Percentiles rank a stretch among this genome's conserved stretches.
These are phyloP conservation scores for Phytopythium ostracodes DNA, from an alignment of 352 stramenopile genomes.

Conservation along the genomic window DNA sequence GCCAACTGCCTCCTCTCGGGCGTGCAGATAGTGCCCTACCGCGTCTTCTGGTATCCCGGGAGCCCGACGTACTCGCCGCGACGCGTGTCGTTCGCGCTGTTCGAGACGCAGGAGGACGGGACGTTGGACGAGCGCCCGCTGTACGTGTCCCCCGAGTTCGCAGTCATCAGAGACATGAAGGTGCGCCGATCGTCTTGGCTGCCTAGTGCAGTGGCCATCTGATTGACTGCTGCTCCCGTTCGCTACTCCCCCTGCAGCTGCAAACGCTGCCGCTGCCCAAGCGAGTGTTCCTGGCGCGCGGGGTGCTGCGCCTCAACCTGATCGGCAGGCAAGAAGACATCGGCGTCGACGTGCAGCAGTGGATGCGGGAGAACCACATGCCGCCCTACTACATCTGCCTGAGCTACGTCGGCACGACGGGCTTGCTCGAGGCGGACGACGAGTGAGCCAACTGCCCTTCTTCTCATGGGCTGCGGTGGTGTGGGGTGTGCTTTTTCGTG, in stretches of 20 bases:
- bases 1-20: constrained; percentile 36
- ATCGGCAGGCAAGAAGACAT: constrained; percentile 53
- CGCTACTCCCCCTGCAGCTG: constrained; percentile 19
- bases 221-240: neutral
- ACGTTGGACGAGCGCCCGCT: constrained; percentile 11
- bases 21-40: constrained; percentile 66
- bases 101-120: constrained; percentile 26
- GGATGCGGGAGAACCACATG: constrained; percentile 44
- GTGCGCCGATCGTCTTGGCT: constrained; percentile 9
- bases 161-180: constrained; percentile 57
- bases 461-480: no score
- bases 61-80: constrained; percentile 66
- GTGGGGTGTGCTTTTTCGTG: neutral
- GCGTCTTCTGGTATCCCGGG: constrained; percentile 71
- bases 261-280: constrained; percentile 50
- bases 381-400: constrained; percentile 74
- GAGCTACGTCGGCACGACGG: constrained; percentile 57
- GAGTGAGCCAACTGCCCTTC: neutral
- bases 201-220: neutral
- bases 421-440: constrained; percentile 18
- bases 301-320: constrained; percentile 54
- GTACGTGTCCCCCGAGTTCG: constrained; percentile 55
- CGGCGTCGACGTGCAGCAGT: constrained; percentile 40
- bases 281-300: constrained; percentile 39
- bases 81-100: constrained; percentile 56